phyloP scores from a whole-genome alignment of 371 early-diverging fungal species.

The Fennellomyces sp. region DNA sequence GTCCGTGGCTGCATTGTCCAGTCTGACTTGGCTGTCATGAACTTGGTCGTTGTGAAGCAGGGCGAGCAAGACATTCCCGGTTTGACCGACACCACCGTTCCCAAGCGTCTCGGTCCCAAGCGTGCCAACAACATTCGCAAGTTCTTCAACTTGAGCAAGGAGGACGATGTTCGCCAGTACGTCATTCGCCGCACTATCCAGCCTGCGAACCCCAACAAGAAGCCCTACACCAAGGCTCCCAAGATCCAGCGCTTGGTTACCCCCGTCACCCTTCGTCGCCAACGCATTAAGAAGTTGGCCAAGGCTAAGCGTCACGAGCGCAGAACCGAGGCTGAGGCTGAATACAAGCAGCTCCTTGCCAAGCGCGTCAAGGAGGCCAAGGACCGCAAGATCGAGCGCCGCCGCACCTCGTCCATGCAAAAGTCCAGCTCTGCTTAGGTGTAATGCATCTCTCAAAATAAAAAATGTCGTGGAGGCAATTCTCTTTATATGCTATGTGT shows the following conservation, averaged over 20 bases:
- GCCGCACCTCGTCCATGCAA: slow-evolving; percentile 69
- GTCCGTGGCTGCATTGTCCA: slow-evolving; percentile 99
- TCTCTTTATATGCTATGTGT: background rate
- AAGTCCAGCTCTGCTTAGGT: slow-evolving; percentile 56
- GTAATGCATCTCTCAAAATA: background rate
- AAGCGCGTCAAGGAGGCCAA: slow-evolving; percentile 91
- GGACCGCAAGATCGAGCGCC: slow-evolving; percentile 72
- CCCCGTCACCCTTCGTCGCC: slow-evolving; percentile 94
- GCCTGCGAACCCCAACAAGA: slow-evolving; percentile 87
- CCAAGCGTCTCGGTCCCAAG: slow-evolving; percentile 98
- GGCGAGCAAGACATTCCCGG: slow-evolving; percentile 97
- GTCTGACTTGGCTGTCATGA: slow-evolving; percentile 93
- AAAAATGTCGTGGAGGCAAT: background rate
- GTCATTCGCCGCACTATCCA: slow-evolving; percentile 96
- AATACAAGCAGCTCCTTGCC: slow-evolving; percentile 93
- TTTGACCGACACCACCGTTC: slow-evolving; percentile 92
- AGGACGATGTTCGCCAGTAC: slow-evolving; percentile 98
- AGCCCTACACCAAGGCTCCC: slow-evolving; percentile 93
- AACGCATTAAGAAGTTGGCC: slow-evolving; percentile 83
- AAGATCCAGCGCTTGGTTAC: slow-evolving; percentile 99
- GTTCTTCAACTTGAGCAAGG: slow-evolving; percentile 96
- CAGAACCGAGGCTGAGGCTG: slow-evolving; percentile 87
- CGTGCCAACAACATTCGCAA: slow-evolving; percentile 98
- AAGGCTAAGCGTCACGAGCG: slow-evolving; percentile 83
- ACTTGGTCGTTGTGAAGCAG: slow-evolving; percentile 96